Percentiles rank a stretch among this genome's conserved stretches.
Conservation (phyloP, 2,329 filamentous ascomycete species). For the Colletotrichum tropicicola region DNA sequence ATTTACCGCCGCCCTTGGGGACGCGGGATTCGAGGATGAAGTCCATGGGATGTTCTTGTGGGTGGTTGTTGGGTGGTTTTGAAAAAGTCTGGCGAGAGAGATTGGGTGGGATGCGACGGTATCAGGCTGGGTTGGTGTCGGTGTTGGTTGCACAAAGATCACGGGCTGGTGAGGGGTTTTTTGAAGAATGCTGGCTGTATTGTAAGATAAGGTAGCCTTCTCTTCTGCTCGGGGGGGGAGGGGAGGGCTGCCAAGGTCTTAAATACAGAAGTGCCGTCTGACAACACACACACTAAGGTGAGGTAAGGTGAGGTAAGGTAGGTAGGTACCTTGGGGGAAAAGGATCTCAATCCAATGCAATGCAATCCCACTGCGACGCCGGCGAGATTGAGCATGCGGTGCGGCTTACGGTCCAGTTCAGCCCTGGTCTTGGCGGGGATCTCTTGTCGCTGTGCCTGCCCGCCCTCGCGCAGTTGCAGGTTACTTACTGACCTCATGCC, state of each 20-base stretch:
- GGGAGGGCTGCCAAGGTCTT: background rate
- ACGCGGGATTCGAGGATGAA: constrained; percentile 17
- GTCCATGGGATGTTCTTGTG: background rate
- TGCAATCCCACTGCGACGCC: too few species aligned
- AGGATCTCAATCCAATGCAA: too few species aligned
- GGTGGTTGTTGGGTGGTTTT: background rate
- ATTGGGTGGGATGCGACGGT: too few species aligned
- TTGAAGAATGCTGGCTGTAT: too few species aligned
- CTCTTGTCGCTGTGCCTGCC: too few species aligned
- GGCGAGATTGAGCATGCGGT: background rate
- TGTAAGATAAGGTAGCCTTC: background rate
- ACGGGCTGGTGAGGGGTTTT: too few species aligned
- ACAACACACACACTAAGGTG: too few species aligned
- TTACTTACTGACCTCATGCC: background rate
- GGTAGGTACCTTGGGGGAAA: background rate
- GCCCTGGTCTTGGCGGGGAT: background rate
- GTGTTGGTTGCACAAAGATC: background rate
- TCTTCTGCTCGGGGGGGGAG: background rate
- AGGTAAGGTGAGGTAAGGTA: too few species aligned
- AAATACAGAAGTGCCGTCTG: background rate
- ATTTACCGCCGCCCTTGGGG: constrained; percentile 22
- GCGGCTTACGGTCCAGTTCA: background rate
- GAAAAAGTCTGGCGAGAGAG: background rate
- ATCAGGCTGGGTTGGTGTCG: background rate
- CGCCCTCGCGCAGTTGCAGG: background rate